Base-by-base conservation (phyloP, 2,329 filamentous ascomycete species). In the Eutypa lata region DNA sequence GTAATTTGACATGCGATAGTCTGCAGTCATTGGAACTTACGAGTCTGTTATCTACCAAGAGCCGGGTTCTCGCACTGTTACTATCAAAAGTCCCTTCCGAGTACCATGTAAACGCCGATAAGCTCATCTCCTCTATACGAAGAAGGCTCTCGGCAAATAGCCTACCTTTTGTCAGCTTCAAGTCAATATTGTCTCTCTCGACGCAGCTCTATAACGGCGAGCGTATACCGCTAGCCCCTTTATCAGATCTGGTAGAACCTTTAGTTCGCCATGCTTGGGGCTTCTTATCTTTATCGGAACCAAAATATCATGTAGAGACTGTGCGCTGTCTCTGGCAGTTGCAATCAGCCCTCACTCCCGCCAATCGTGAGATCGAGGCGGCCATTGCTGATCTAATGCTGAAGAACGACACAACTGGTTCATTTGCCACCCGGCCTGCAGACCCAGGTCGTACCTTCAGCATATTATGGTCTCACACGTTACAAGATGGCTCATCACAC, bases 231-330 rank as follows among this genome's bases (percentile, higher is more conserved):
- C 59, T 68, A 5, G 63, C 71, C n/a, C 78, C 84, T 22, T 66
- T 87, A 48, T 87, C 78, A 51, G 78, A 74, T 51, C 72, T 96
- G 8, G 81, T 93, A 5, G 78, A 83, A 19, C 78, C 82, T 26
- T 73, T 97, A 21, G 85, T 94, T 16, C 76, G 77, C 2, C 81
- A 87, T 52, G 79, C 93, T 0, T 99, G 94, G 94, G 70, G 75
- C 5, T 91, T 90, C 63, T 73, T 99, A 38, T 89, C 91, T 0
- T 87, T 90, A n/a, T 79, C 86, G 13, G 86, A 87, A 57, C 91
- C 92, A 0, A 96, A 96, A 66, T 95, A 93, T 60, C 94, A 97
- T 65, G 92, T 99, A 31, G 95, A 99, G 73, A 87, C 91, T 18
- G 90, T 95, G 8, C 85, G 89, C 53, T 88, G 86, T 60, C 75